Evolutionary conservation across 2,329 filamentous ascomycete species (phyloP), one percentile per base, ranked within the genome.

Genomic region (Bipolaris gigantea): DNA sequence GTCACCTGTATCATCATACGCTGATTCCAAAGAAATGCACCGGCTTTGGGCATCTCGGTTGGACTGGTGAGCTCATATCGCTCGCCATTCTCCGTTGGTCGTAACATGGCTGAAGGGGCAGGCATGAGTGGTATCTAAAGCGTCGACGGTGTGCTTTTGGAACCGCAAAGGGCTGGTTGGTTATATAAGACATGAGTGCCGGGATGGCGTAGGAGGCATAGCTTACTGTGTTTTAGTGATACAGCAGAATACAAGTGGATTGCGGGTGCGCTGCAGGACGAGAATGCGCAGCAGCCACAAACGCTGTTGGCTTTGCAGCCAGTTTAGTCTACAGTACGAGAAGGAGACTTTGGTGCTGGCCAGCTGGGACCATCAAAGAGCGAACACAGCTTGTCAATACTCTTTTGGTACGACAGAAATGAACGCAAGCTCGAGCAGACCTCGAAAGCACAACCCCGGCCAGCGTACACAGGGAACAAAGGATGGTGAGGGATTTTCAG

Each of bases 1-100:
- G 81, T 84, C 42, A 81, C 75, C 65, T 84, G 81, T 55, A 84
- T 81, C 82, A 84, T 84, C 82, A 84, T 84, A 70, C 76, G 79
- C 68, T 83, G 80, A 61, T 85, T 85, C 82, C 82, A 85, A 10
- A 85, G 74, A 64, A 84, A 85, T 48, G 77, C 81, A 45, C 77
- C 79, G 3, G 82, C 81, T 68, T 82, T 81, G 46, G 82, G 81
- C 76, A 85, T 73, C 36, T 80, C 80, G 21, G 80, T 82, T n/a
- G 82, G 80, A 65, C 77, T 81, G 45, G 73, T 76, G 58, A 85
- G 77, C 67, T 83, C 81, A 69, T 83, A 84, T 59, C 81, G 81
- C 43, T 78, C 74, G 48, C 81, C 82, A 68, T 80, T 70, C 23
- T 78, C 67, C 6, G 80, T 79, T 16, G 75, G 64, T 53, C 70